Percentiles rank a stretch among this genome's conserved stretches.
These are phyloP conservation scores for Corylus heterophylla DNA, from an alignment of 306 rosid genomes.

Conservation along the genomic window DNA sequence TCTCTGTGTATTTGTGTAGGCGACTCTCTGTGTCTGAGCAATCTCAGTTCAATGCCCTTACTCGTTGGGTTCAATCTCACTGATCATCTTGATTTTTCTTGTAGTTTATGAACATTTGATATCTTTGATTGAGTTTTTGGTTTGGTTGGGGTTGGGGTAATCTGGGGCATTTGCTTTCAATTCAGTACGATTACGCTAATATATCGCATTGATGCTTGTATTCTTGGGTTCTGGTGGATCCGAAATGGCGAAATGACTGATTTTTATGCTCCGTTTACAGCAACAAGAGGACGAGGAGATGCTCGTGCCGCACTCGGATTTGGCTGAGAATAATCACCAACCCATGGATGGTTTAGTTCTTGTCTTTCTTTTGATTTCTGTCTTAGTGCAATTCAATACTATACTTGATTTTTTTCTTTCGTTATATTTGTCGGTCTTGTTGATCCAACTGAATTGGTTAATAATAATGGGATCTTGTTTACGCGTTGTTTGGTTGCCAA, in stretches of 20 bases:
- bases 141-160: conserved; percentile 27
- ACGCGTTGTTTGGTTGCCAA: conserved; percentile 27
- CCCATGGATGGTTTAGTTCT: conserved; percentile 70
- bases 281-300: conserved; percentile 95
- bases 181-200: conserved; percentile 32
- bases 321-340: conserved; percentile 76
- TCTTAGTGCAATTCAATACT: neutral
- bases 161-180: conserved; percentile 50
- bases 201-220: conserved; percentile 33
- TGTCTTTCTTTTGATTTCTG: neutral
- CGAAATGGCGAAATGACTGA: conserved; percentile 33
- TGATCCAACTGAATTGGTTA: conserved; percentile 9
- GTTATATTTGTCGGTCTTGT: neutral
- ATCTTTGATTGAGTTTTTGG: conserved; percentile 15
- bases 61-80: neutral
- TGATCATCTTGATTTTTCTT: conserved; percentile 2
- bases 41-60: conserved; percentile 3
- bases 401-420: conserved; percentile 6
- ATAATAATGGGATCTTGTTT: conserved; percentile 21
- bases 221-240: conserved; percentile 51
- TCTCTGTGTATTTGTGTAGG: neutral
- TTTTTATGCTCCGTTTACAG: conserved; percentile 39
- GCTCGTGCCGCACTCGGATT: conserved; percentile 82
- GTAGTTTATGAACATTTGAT: conserved; percentile 28
- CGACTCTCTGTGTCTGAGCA: neutral